These are phyloP conservation scores for Gentiana dahurica DNA, from an alignment of 257 asterid genomes.

Conservation along the genomic window DNA sequence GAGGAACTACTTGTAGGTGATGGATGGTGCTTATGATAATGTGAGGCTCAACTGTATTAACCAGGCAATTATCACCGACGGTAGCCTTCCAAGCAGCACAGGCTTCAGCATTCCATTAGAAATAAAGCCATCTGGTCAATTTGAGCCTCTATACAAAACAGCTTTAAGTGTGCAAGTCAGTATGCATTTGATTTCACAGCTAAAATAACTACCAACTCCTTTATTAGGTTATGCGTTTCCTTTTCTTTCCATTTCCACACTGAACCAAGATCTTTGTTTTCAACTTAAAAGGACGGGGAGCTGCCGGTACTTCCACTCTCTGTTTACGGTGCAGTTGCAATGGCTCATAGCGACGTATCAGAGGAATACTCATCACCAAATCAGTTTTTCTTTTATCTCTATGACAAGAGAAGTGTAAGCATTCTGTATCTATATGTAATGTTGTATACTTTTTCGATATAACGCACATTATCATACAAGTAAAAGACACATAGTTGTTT, in stretches of 20 bases:
- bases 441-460: too few species aligned
- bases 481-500: background rate
- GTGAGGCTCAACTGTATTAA: constrained; percentile 63
- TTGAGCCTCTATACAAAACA: constrained; percentile 90
- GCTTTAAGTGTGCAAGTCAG: constrained; percentile 68
- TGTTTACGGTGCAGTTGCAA: constrained; percentile 87
- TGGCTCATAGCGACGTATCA: constrained; percentile 78
- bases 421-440: background rate
- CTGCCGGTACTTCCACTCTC: constrained; percentile 92
- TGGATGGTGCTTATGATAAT: constrained; percentile 80
- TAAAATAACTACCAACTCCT: background rate
- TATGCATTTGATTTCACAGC: background rate
- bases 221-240: background rate
- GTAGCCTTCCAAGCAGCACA: constrained; percentile 32
- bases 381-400: constrained; percentile 93
- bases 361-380: constrained; percentile 88
- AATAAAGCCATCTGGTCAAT: constrained; percentile 89
- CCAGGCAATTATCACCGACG: constrained; percentile 74
- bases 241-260: background rate
- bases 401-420: constrained; percentile 88
- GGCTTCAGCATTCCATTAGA: constrained; percentile 79
- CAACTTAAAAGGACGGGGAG: constrained; percentile 68
- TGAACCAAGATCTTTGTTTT: constrained; percentile 4
- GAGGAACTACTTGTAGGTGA: constrained; percentile 32
- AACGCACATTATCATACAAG: too few species aligned